Evolutionary conservation across 208 protist genomes (phyloP).

Genomic region (Leishmania arabica): DNA sequence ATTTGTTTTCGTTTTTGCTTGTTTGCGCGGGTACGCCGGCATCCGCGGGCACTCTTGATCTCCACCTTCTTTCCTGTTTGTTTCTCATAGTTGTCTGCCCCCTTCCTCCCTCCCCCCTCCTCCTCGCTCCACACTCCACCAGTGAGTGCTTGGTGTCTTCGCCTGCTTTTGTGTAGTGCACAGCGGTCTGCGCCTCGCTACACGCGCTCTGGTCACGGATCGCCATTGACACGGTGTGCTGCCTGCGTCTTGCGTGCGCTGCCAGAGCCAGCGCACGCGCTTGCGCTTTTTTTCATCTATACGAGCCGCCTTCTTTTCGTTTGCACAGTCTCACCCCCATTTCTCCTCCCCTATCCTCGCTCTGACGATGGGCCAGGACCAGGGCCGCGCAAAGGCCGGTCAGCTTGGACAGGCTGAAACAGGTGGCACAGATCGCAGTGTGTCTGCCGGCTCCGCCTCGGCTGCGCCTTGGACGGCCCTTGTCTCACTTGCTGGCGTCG

Average conservation of each 20-base stretch:
- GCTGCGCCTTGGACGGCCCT: neutral
- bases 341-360: neutral
- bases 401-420: neutral
- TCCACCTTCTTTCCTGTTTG: neutral
- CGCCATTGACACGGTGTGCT: neutral
- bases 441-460: neutral
- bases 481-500: conserved; percentile 32
- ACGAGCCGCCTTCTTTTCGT: neutral
- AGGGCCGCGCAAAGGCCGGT: conserved; percentile 28
- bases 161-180: neutral
- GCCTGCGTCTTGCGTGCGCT: neutral
- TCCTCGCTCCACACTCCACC: neutral
- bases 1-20: neutral
- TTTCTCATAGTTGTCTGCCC: neutral
- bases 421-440: neutral
- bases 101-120: neutral
- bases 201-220: neutral
- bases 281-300: neutral
- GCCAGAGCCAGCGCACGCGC: neutral
- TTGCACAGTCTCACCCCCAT: neutral
- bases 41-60: neutral
- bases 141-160: neutral
- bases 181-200: neutral
- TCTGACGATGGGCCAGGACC: conserved; percentile 51
- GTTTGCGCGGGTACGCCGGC: neutral